These are phyloP conservation scores for Candida sphagnicola DNA, from an alignment of 805 yeast genomes.

Conservation along the genomic window DNA sequence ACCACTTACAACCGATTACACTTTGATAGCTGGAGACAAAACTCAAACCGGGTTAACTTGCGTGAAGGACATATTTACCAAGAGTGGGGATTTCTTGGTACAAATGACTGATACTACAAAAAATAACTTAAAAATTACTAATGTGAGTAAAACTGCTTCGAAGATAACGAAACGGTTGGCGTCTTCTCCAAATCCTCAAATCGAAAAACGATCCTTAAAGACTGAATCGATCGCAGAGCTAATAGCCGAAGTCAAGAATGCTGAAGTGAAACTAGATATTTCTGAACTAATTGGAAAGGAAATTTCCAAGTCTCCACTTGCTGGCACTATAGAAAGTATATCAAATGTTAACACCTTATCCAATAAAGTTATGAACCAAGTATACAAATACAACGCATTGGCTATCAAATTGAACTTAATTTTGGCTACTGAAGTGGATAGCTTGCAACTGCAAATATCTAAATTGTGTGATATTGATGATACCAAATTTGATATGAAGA, in stretches of 20 bases:
- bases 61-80: slow-evolving; percentile 22
- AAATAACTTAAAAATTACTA: slow-evolving; percentile 6
- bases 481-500: background rate
- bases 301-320: background rate
- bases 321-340: slow-evolving; percentile 4
- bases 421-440: slow-evolving; percentile 18
- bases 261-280: background rate
- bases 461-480: slow-evolving; percentile 8
- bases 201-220: too few species aligned
- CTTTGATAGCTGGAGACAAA: slow-evolving; percentile 4
- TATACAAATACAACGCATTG: slow-evolving; percentile 13
- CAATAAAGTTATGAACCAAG: slow-evolving; percentile 10
- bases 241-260: background rate
- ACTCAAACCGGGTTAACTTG: slow-evolving; percentile 11
- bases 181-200: too few species aligned
- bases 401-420: slow-evolving; percentile 17
- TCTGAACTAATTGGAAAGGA: background rate
- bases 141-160: background rate
- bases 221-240: background rate
- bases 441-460: slow-evolving; percentile 17
- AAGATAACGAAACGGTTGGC: too few species aligned
- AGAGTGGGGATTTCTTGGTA: slow-evolving; percentile 26
- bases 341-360: slow-evolving; percentile 18
- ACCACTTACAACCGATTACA: background rate
- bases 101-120: slow-evolving; percentile 9